Percentiles rank a stretch among this genome's conserved stretches.
These are phyloP conservation scores for Aspergillus flavus DNA, from an alignment of 2,329 filamentous ascomycete species.

Conservation along the genomic window DNA sequence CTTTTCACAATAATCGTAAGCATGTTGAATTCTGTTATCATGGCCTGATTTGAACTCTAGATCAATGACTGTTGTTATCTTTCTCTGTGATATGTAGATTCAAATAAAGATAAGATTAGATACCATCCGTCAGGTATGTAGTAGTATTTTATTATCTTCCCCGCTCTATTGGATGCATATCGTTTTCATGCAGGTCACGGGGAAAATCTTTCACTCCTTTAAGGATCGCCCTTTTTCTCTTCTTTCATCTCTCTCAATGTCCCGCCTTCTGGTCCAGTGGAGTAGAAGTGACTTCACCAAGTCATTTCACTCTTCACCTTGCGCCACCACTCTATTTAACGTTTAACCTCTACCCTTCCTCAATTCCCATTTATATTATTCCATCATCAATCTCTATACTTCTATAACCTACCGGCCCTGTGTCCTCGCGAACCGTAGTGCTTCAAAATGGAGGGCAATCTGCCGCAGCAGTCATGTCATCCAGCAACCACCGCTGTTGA, in stretches of 20 bases:
- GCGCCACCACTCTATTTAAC: background rate
- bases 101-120: background rate
- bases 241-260: background rate
- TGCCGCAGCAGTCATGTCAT: slow-evolving; percentile 23
- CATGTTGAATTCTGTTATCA: background rate
- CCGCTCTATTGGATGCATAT: background rate
- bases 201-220: background rate
- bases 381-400: background rate
- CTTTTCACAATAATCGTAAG: background rate
- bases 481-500: slow-evolving; percentile 40
- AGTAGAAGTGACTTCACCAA: slow-evolving; percentile 3
- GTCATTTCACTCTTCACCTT: background rate
- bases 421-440: background rate
- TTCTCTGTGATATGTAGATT: background rate
- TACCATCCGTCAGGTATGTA: background rate
- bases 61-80: background rate
- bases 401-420: background rate
- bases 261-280: background rate
- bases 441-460: slow-evolving; percentile 17
- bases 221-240: background rate
- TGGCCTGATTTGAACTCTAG: background rate
- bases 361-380: background rate
- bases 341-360: background rate
- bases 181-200: background rate
- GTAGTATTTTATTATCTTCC: background rate